phyloP scores from a whole-genome alignment of 129 eudicot species.

The Flaveria robusta region DNA sequence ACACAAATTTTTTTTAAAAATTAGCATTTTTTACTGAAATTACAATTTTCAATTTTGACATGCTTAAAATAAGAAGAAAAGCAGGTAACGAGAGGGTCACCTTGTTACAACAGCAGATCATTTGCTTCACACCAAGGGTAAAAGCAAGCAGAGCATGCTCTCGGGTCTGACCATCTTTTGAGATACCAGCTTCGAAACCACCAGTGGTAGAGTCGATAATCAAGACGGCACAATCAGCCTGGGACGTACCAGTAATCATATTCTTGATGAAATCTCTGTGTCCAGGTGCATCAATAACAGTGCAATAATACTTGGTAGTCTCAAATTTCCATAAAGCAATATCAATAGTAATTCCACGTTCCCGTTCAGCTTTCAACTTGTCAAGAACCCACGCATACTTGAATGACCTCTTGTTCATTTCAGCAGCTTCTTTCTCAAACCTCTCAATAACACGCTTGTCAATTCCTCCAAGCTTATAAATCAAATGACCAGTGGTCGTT shows the following conservation, averaged over 20 bases:
- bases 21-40: background rate
- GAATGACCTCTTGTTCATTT: constrained; percentile 33
- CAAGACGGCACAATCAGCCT: constrained; percentile 31
- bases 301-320: constrained; percentile 42
- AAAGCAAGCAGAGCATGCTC: constrained; percentile 38
- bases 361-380: constrained; percentile 30
- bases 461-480: constrained; percentile 30
- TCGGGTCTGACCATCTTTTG: constrained; percentile 33
- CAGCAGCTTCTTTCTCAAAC: constrained; percentile 33
- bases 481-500: constrained; percentile 27
- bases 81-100: background rate
- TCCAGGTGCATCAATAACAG: constrained; percentile 63
- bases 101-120: constrained; percentile 37
- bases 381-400: constrained; percentile 35
- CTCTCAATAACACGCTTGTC: constrained; percentile 33
- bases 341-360: constrained; percentile 35
- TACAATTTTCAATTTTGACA: background rate
- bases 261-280: constrained; percentile 64
- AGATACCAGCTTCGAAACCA: constrained; percentile 37
- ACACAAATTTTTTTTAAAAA: background rate
- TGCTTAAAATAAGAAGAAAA: too few relatives aligned
- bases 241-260: constrained; percentile 48
- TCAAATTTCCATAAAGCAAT: constrained; percentile 33
- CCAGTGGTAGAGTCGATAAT: constrained; percentile 36
- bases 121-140: constrained; percentile 35